Percentiles rank a stretch among this genome's conserved stretches.
These are phyloP conservation scores for Chimonanthus salicifolius DNA, from an alignment of 164 flowering plant genomes.

Conservation along the genomic window DNA sequence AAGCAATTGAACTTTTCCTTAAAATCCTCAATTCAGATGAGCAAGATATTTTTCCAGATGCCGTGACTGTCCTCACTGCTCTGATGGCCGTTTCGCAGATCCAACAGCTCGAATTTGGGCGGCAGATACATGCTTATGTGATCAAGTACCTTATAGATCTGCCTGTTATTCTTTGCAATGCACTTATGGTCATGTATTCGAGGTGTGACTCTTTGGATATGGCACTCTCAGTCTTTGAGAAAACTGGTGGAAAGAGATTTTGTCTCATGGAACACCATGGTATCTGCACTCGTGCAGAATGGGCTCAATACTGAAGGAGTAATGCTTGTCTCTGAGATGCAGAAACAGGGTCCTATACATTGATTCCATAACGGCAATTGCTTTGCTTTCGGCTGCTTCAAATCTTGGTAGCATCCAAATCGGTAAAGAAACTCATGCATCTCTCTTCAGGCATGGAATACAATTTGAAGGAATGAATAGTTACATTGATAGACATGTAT, in stretches of 20 bases:
- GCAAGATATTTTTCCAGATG: constrained; percentile 39
- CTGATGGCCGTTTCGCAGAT: constrained; percentile 66
- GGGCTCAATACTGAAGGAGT: constrained; percentile 73
- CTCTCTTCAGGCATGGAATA: constrained; percentile 63
- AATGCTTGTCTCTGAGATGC: constrained; percentile 79
- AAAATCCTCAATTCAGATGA: constrained; percentile 35
- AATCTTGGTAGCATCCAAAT: constrained; percentile 51
- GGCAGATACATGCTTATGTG: constrained; percentile 64
- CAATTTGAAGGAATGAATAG: constrained; percentile 75
- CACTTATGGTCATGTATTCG: constrained; percentile 73
- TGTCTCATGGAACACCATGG: constrained; percentile 91
- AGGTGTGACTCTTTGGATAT: constrained; percentile 52
- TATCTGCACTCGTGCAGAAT: constrained; percentile 72
- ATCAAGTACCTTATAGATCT: constrained; percentile 35
- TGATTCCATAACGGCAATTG: constrained; percentile 65
- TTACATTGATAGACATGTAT: constrained; percentile 88
- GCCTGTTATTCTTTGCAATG: constrained; percentile 44
- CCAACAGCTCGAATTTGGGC: constrained; percentile 47
- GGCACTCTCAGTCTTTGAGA: constrained; percentile 53
- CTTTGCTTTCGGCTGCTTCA: constrained; percentile 82
- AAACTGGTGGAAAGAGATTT: constrained; percentile 70
- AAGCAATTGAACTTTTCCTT: constrained; percentile 56
- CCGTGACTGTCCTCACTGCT: constrained; percentile 57
- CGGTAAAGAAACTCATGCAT: constrained; percentile 80
- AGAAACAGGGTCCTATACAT: constrained; percentile 46